Base-by-base conservation (phyloP, 768 basidiomycete species). In the Leccinum obscurum region DNA sequence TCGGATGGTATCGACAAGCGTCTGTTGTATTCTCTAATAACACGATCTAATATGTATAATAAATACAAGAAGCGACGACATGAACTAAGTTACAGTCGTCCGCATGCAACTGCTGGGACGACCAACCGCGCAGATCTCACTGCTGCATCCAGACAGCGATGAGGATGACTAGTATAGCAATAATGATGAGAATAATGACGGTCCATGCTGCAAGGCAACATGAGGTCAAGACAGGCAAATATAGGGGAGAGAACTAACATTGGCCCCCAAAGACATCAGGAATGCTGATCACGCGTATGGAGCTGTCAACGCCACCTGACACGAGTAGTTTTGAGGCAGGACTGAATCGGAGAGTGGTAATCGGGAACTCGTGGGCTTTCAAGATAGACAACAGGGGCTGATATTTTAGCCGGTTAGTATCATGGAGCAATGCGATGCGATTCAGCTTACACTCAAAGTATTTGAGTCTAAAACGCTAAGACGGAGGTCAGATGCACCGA, bases 331-430 rank as follows among this genome's bases (percentile, higher is more conserved):
- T 85, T 13, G 89, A 87, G 6, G 85, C 80, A 2, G 94, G 89
- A 70, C 90, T 96, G 80, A 99, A 99, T 60, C 84, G 84, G 57
- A 99, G 75, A 4, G 90, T 86, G 1, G 97, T 98, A 6, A 92
- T 85, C 4, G 97, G 92, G 73, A 98, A 94, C 61, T 95, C 94
- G 73, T 98, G 96, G 0, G 97, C 92, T 74, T 92, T 92, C 59
- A 98, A 78, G 62, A 99, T 97, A 20, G 87, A 87, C 32, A 93
- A 75, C 13, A 93, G 72, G 1, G 95, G 95, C 95, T 98, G n/a
- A 66, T 22, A 32, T 48, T 46, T 54, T 61, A 4, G 14, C 13
- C 3, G 8, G 26, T 69, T 17, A 61, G 50, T 46, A n/a, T 48
- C 50, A 52, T 26, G 15, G 13, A 24, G 28, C 15, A 55, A 28